A percentile compares a stretch with the other conserved stretches of the same genome.
phyloP scores from a whole-genome alignment of 1,284 basidiomycete genomes.

The Trichosporon asahii region DNA sequence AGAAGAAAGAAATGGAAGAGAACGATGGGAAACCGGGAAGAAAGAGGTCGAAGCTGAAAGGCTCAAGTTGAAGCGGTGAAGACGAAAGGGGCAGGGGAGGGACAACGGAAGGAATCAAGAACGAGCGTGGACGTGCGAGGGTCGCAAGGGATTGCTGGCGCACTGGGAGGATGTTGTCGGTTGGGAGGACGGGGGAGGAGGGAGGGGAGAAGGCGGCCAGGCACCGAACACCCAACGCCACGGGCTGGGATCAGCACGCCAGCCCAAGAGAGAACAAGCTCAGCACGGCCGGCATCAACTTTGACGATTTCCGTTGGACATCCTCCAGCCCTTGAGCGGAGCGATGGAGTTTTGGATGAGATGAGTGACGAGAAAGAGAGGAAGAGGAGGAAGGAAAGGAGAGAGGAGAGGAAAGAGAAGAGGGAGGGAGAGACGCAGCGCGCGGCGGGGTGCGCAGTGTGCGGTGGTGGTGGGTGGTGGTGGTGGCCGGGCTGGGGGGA shows the following conservation, averaged over 20 bases:
- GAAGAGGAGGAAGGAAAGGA: neutral
- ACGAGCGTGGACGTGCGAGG: slow-evolving; percentile 7
- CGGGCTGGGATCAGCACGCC: no score
- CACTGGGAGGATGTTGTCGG: slow-evolving; percentile 6
- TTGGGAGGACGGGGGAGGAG: neutral
- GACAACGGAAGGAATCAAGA: slow-evolving; percentile 7
- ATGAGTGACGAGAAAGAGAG: neutral
- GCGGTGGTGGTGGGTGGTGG: neutral
- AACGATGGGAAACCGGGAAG: neutral
- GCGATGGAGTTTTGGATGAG: slow-evolving; percentile 7
- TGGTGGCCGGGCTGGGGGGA: neutral
- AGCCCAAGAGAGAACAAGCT: no score
- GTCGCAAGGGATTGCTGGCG: slow-evolving; percentile 1
- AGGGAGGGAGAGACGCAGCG: neutral
- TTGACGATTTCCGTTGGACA: neutral
- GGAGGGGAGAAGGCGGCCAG: neutral
- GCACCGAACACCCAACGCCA: no score
- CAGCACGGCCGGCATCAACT: no score
- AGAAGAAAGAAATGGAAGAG: neutral
- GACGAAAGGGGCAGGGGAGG: neutral
- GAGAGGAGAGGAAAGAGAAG: neutral
- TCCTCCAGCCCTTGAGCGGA: neutral
- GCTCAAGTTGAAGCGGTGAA: neutral
- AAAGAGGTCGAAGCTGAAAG: slow-evolving; percentile 1
- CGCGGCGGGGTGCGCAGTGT: neutral